These are phyloP conservation scores for Lentinula edodes DNA, from an alignment of 768 basidiomycete species.

Conservation along the genomic window DNA sequence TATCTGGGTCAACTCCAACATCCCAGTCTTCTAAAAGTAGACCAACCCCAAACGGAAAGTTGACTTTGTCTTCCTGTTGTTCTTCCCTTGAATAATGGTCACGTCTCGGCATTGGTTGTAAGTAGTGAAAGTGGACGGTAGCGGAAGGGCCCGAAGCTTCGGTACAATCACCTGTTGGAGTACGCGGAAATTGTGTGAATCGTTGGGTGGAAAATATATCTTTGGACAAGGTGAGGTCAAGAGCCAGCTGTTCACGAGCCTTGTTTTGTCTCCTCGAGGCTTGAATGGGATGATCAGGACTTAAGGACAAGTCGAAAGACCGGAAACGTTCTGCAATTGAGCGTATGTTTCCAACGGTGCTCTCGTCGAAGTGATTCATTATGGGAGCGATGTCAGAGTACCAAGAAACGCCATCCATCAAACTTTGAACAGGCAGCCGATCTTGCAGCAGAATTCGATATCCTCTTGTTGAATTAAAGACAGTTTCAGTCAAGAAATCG, in stretches of 20 bases:
- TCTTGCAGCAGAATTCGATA: conserved; percentile 48
- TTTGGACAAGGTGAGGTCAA: conserved; percentile 58
- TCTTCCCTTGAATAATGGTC: conserved; percentile 22
- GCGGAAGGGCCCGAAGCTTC: conserved; percentile 12
- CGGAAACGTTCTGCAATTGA: conserved; percentile 33
- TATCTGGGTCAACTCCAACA: conserved; percentile 42
- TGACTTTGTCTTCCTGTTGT: conserved; percentile 16
- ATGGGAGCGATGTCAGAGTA: conserved; percentile 42
- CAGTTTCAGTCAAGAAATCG: conserved; percentile 53
- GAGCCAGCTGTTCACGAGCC: conserved; percentile 54
- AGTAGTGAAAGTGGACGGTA: conserved; percentile 52
- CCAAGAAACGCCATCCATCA: conserved; percentile 46
- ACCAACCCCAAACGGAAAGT: conserved; percentile 48
- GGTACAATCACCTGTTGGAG: conserved; percentile 22
- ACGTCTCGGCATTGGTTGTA: conserved; percentile 41
- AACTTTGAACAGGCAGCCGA: conserved; percentile 32
- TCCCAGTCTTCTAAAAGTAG: conserved; percentile 69
- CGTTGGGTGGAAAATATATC: conserved; percentile 49
- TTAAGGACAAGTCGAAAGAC: conserved; percentile 36
- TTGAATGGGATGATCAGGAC: conserved; percentile 27
- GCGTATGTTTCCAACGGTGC: conserved; percentile 27
- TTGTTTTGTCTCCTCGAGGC: conserved; percentile 44
- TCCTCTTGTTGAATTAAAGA: conserved; percentile 45
- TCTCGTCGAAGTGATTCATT: conserved; percentile 36
- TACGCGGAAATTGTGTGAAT: conserved; percentile 23